Evolutionary conservation across 2,329 filamentous ascomycete genomes (phyloP), one percentile per base, ranked within the genome.

Genomic region (Elsinoe perseae): DNA sequence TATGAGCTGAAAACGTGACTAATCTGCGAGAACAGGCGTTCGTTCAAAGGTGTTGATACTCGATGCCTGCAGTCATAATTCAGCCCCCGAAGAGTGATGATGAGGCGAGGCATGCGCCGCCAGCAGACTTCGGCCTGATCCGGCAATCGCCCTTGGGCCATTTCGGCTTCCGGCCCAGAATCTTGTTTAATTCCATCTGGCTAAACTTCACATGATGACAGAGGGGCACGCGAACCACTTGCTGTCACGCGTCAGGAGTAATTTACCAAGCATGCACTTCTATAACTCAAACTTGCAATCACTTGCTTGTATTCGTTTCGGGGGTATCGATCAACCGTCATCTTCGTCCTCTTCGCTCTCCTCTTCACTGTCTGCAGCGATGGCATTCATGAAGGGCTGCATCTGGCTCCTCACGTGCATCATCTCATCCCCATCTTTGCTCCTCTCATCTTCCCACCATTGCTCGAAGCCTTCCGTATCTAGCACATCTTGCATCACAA

Each of bases 381-480:
- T 89, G 48, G 71, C 72, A 65, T 95, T 88, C 43, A 97, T 84
- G 69, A 97, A 81, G 54, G 84, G 82, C 64, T 82, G 78, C 57
- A 87, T 89, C 73, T 87, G 87, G 59, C 80, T 81, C 68, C 85
- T 84, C 14, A 96, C 81, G 50, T 74, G 79, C 58, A 72, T 72
- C 84, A 96, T 82, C 54, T 81, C 80, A 56, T 87, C 85, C 12
- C 77, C 83, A 56, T 83, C 83, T 21, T 73, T 79, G 4, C 86
- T 85, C 65, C 84, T 77, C 70, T 80, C 77, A 68, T 95, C 86
- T 18, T 77, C 80, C 91, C 91, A 97, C 93, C 93, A 98, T 48
- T 80, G 80, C 64, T 92, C 74, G 62, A 95, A 87, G 0, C 87
- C 90, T 40, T 96, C 91, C 66, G 95, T 89, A 68, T 95, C 89